Evolutionary conservation across 1,284 basidiomycete genomes (phyloP).

Genomic region (Trichosporon sp.): DNA sequence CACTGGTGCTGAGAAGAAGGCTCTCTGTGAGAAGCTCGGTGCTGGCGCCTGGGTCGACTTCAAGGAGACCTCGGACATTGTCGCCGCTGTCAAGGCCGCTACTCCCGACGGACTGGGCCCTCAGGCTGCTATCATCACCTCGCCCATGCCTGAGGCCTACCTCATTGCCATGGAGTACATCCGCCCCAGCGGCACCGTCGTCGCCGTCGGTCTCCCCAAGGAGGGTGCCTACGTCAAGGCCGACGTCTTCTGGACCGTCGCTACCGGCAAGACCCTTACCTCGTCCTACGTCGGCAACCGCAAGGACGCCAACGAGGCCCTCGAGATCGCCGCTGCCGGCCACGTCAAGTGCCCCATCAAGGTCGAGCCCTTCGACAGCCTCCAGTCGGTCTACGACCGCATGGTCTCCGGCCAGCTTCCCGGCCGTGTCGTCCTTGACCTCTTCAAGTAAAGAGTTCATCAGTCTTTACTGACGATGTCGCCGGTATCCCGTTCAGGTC

Average conservation of each 20-base stretch:
- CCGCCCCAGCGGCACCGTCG: constrained; percentile 58
- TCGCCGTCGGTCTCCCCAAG: constrained; percentile 68
- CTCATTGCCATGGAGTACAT: constrained; percentile 66
- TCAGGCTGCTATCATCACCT: constrained; percentile 66
- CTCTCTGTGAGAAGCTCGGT: constrained; percentile 63
- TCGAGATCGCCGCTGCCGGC: constrained; percentile 64
- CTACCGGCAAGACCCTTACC: constrained; percentile 62
- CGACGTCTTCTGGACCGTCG: constrained; percentile 68
- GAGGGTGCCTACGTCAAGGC: constrained; percentile 47
- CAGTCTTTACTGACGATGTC: not conserved
- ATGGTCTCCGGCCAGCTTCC: constrained; percentile 57
- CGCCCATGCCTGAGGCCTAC: constrained; percentile 56
- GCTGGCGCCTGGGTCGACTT: constrained; percentile 78
- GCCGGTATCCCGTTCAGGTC: not conserved
- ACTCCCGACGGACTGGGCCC: constrained; percentile 65
- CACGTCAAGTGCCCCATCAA: constrained; percentile 59
- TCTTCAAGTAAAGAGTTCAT: constrained; percentile 6
- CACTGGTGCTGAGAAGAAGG: constrained; percentile 67
- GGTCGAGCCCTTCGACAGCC: constrained; percentile 54
- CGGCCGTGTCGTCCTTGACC: constrained; percentile 61
- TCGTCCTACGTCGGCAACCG: constrained; percentile 70
- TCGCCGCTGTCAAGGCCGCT: constrained; percentile 50
- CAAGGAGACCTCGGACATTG: constrained; percentile 47
- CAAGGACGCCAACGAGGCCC: constrained; percentile 66
- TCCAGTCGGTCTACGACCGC: constrained; percentile 58